Conservation (phyloP, 176 grass and related monocot species). For the Oropetium thomaeum region DNA sequence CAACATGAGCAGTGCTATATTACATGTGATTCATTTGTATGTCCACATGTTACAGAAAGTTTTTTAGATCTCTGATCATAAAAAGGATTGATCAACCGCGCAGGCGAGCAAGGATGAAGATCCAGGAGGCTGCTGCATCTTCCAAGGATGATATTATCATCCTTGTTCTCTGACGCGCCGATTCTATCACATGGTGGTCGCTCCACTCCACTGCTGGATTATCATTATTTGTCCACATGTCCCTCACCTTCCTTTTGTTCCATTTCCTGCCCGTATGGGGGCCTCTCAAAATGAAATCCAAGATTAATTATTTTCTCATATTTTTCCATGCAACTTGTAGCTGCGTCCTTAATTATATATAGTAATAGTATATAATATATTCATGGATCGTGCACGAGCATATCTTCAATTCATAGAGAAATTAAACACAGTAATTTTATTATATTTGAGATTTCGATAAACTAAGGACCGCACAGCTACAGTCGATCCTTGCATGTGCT, state of each 20-base stretch:
- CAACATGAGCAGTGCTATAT: too few species aligned
- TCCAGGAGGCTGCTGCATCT: too few species aligned
- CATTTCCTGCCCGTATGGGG: background rate
- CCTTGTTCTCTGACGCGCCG: conserved; percentile 21
- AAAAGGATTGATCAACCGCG: too few species aligned
- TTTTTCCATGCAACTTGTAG: conserved; percentile 6
- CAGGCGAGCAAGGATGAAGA: conserved; percentile 33
- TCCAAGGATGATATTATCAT: too few species aligned
- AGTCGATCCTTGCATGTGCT: conserved; percentile 6
- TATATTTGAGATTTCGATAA: background rate
- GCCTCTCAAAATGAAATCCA: background rate
- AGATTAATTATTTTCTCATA: background rate
- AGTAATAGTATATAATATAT: background rate
- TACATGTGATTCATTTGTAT: too few species aligned
- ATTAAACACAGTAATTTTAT: background rate
- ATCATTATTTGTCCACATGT: background rate
- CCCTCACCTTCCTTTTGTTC: background rate
- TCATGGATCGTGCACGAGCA: background rate
- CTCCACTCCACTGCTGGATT: background rate
- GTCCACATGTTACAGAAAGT: too few species aligned
- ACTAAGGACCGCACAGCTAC: background rate
- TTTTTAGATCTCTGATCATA: too few species aligned
- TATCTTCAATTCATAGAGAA: background rate
- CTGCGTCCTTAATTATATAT: background rate
- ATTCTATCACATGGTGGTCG: conserved; percentile 5